phyloP scores from a whole-genome alignment of 768 basidiomycete genomes.

The Coprinellus aureogranulatus region DNA sequence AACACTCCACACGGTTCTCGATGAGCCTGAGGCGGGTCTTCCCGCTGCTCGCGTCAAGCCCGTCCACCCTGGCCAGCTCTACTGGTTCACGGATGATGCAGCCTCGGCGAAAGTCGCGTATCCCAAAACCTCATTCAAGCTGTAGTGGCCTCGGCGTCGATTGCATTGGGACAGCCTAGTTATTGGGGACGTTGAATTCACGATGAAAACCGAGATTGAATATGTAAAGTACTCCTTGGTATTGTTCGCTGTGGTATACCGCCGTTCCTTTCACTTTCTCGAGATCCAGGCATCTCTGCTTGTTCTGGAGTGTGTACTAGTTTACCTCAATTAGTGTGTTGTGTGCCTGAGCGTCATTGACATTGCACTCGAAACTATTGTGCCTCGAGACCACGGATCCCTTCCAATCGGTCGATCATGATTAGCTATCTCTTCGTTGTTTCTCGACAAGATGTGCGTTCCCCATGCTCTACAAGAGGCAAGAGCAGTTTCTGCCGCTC shows the following conservation, averaged over 20 bases:
- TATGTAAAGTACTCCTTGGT: not conserved
- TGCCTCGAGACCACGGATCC: no score
- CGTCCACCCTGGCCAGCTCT: conserved; percentile 76
- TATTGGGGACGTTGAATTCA: not conserved
- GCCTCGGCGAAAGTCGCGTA: conserved; percentile 67
- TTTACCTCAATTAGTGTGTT: not conserved
- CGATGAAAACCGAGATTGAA: not conserved
- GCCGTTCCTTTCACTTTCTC: not conserved
- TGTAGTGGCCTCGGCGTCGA: conserved; percentile 29
- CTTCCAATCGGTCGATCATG: conserved; percentile 46
- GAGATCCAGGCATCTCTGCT: not conserved
- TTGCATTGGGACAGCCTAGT: no score
- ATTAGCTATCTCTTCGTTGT: conserved; percentile 93
- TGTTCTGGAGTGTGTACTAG: no score
- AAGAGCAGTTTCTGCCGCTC: conserved; percentile 1
- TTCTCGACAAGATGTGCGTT: conserved; percentile 83
- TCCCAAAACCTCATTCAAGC: conserved; percentile 54
- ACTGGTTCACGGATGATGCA: conserved; percentile 92
- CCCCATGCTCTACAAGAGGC: no score
- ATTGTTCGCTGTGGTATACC: not conserved
- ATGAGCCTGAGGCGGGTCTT: conserved; percentile 73
- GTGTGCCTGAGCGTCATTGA: not conserved
- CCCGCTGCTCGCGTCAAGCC: conserved; percentile 84
- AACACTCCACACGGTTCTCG: conserved; percentile 68
- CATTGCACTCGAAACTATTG: not conserved